Evolutionary conservation across 2,329 filamentous ascomycete species (phyloP).

Genomic region (Graphilbum ipis-grandicollis): DNA sequence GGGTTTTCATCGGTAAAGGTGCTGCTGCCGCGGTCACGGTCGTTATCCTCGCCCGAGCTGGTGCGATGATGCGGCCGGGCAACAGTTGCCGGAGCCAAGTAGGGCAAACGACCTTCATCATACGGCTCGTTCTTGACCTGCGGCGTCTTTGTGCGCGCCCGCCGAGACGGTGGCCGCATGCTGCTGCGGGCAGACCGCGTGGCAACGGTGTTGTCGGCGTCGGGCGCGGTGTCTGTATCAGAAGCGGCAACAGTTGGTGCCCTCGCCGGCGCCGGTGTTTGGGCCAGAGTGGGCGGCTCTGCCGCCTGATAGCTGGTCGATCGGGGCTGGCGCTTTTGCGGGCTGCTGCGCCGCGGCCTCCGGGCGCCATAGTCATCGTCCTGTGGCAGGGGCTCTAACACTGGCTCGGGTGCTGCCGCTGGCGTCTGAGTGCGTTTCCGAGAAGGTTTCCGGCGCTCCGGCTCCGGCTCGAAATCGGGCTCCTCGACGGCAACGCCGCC

Average conservation of each 20-base stretch:
- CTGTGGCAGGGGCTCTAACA: too few species aligned
- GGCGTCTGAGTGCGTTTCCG: constrained; percentile 1
- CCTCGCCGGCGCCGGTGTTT: constrained; percentile 21
- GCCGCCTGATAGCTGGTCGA: constrained; percentile 36
- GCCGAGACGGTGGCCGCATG: constrained; percentile 29
- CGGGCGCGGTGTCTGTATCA: constrained; percentile 31
- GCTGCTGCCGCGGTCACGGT: constrained; percentile 26
- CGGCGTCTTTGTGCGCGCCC: constrained; percentile 33
- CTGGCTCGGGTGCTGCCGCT: constrained; percentile 18
- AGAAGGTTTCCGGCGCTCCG: constrained; percentile 20
- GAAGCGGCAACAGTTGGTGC: too few species aligned
- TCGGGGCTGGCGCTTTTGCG: constrained; percentile 36
- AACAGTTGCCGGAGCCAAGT: too few species aligned
- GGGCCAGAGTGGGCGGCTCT: not conserved
- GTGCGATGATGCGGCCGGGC: not conserved
- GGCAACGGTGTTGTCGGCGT: constrained; percentile 32
- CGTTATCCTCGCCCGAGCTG: constrained; percentile 13
- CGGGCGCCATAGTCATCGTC: constrained; percentile 17
- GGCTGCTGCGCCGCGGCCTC: constrained; percentile 22
- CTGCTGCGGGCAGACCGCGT: constrained; percentile 33
- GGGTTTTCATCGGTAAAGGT: constrained; percentile 84
- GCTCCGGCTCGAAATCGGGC: too few species aligned
- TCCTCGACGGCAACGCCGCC: too few species aligned
- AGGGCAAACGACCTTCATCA: constrained; percentile 24
- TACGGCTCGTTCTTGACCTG: constrained; percentile 37